Evolutionary conservation across 2,329 filamentous ascomycete species (phyloP), one percentile per base, ranked within the genome.

Genomic region (Pseudogymnoascus sp.): DNA sequence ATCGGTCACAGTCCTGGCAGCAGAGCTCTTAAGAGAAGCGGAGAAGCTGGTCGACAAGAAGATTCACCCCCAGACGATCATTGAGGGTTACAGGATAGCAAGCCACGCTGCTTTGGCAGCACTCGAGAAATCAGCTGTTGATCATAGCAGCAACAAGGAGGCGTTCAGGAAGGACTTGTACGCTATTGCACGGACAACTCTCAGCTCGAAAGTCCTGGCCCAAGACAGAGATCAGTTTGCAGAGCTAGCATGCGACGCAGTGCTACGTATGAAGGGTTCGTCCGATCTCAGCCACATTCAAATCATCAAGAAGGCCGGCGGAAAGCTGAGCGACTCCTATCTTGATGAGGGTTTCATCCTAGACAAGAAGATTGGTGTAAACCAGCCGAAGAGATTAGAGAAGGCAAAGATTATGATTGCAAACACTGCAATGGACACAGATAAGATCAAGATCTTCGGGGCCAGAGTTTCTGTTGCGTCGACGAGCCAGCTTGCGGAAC

Each of bases 381-480:
- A 97, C 81, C 95, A 99, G 78, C 95, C 95, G 63, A 97, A 97
- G 83, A 84, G 92, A 65, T 82, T 99, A 72, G 93, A 97, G 77
- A 97, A 99, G 76, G 95, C 93, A 69, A 99, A 97, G 82, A 99
- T 99, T 69, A 79, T 99, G 64, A 90, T 99, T 21, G 95, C 95
- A 68, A 99, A 99, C 80, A 99, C 95, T 9, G 90, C 93, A 11
- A 99, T 99, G 95, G 95, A 99, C 78, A 99, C 95, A 36, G 95
- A 99, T 80, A 99, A 99, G 83, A 91, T 99, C 80, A 99, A 99
- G 84, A 97, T 99, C 72, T 99, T 99, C 72, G 95, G 95, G 67
- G 95, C 95, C 15, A 87, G 93, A 65, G 91, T 99, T 72, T 97
- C 97, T 84, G 95, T 99, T 65, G 90, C 91, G 70, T 93, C 91